Evolutionary conservation across 176 grass and related monocot genomes (phyloP), one percentile per base, ranked within the genome.

Genomic region (Aegilops umbellulata): DNA sequence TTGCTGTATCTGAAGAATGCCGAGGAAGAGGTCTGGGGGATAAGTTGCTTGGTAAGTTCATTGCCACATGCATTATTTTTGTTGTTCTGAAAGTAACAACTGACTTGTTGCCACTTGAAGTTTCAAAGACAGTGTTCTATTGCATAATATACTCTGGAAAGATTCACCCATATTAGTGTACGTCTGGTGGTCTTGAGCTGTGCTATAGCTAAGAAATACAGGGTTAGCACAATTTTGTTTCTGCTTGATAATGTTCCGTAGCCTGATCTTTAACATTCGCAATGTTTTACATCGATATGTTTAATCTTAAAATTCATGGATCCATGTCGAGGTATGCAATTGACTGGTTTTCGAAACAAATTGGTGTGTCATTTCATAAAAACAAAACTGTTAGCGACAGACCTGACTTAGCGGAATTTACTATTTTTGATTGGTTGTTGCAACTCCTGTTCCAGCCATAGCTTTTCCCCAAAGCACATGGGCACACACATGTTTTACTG

Each of bases 1-100:
- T 98, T 89, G 91, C 86, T 49, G 96, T 95, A 55, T 98, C 96
- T 87, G 90, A 92, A 81, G 93, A 98, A 90, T 98, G 96, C 41
- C 96, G 91, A 58, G 93, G 96, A 80, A 87, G 77, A 69, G 93
- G 96, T 57, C 91, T 94, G 80, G 96, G 96, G 16, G 91, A 95
- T 71, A 98, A 98, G 83, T 86, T 98, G 76, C 92, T 98, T 66
- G 93, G 96, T 98, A 94, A 30, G 88, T 64, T 83, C 51, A 53
- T 53, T 68, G 32, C 75, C 46, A 73, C 20, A 15, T 57, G 12
- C 38, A 61, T 47, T 61, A 27, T 39, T 30, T 41, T 72, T 74
- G 77, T 24, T 74, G 41, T 76, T 53, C 39, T 67, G 29, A 25
- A 76, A 65, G 35, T 57, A 57, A 11, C 36, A 27, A 85, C n/a